These are phyloP conservation scores for Gossypium lobatum DNA, from an alignment of 441 rosid species.

Conservation along the genomic window DNA sequence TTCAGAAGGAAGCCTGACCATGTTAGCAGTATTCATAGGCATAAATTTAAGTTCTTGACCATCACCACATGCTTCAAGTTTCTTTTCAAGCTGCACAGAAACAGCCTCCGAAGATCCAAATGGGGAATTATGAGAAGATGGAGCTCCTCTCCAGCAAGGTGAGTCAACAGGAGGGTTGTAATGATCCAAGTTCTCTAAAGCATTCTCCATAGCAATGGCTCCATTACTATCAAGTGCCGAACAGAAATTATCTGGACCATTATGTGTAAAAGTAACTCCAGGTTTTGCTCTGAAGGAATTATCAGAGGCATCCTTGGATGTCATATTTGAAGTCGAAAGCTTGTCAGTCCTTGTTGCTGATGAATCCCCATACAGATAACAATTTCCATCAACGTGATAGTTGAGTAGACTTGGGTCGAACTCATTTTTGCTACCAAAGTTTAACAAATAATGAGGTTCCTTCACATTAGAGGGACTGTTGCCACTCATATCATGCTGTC, in stretches of 20 bases:
- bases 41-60: conserved; percentile 30
- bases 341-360: conserved; percentile 26
- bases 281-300: conserved; percentile 19
- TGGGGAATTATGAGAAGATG: conserved; percentile 28
- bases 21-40: conserved; percentile 22
- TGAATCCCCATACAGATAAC: conserved; percentile 18
- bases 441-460: conserved; percentile 28
- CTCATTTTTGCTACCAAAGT: conserved; percentile 26
- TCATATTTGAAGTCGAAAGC: conserved; percentile 21
- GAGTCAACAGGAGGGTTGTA: conserved; percentile 42
- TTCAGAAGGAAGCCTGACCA: conserved; percentile 27
- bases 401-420: conserved; percentile 34
- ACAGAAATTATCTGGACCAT: conserved; percentile 29
- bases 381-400: conserved; percentile 27
- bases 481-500: conserved; percentile 20
- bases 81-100: conserved; percentile 23
- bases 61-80: conserved; percentile 29
- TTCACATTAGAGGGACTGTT: conserved; percentile 15
- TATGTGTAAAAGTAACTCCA: conserved; percentile 26
- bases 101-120: conserved; percentile 27
- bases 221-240: conserved; percentile 28
- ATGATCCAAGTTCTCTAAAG: conserved; percentile 38
- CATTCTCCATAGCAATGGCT: conserved; percentile 27
- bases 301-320: conserved; percentile 24
- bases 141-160: conserved; percentile 56